Evolutionary conservation across 1,284 basidiomycete genomes (phyloP), one percentile per base, ranked within the genome.

Genomic region (Neonothopanus nambi): DNA sequence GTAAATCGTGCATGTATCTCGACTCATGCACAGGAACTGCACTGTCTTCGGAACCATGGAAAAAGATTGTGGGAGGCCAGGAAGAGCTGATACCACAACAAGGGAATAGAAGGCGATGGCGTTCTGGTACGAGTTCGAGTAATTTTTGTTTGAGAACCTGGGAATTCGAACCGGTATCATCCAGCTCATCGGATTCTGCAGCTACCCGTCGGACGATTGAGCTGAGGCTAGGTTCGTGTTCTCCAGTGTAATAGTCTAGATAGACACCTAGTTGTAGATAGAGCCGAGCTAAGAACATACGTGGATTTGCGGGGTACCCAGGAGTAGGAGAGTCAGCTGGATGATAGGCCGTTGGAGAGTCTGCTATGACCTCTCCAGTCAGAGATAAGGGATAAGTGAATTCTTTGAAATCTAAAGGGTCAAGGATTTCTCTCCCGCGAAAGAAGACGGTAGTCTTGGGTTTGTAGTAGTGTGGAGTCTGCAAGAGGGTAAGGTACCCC

Each of bases 11-110:
- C 57, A 86, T 50, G 54, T 72, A 61, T 21, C 66, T 61, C 17
- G 82, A 82, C 57, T 87, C 83, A 5, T 63, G 57, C 0, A 76
- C 47, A 5, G 63, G 72, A 2, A 86, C 81, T 1, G 79, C 81
- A 3, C 76, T 76, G 61, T 87, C 84, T 1, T 61, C 61, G 3
- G 75, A 70, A 23, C 84, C 85, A 59, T 86, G 84, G 15, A 81
- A 64, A 24, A 86, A 65, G 45, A 81, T 67, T 8, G 78, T 79
- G 11, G 77, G 75, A 5, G 84, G 84, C 75, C 84, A 84, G 5
- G 42, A 50, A 12, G 51, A 30, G 28, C 51, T 35, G 24, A 45
- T 38, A 12, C 38, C n/a, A n/a, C 40, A 43, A 24, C 42, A 45
- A 26, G 55, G 55, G n/a, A 57, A 53, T 7, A 57, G 42, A 30